Percentiles rank a stretch among this genome's conserved stretches.
Evolutionary conservation across 2,329 filamentous ascomycete genomes (phyloP).

Genomic region (Colletotrichum echinochloae): DNA sequence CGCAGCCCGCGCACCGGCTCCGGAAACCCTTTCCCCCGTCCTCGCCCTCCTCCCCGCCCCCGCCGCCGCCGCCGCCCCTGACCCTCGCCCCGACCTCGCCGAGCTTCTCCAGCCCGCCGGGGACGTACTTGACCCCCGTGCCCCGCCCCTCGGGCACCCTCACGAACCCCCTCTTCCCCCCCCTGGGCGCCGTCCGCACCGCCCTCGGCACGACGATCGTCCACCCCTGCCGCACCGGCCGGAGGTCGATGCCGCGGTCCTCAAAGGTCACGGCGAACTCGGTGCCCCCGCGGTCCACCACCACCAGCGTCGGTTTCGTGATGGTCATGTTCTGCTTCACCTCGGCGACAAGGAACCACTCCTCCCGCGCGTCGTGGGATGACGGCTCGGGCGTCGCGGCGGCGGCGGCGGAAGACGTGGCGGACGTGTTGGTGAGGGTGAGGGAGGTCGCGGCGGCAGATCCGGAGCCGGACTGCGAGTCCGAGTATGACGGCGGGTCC

Average conservation of each 20-base stretch:
- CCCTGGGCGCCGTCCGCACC: slow-evolving; percentile 49
- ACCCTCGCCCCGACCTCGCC: slow-evolving; percentile 45
- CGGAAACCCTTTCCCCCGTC: slow-evolving; percentile 12
- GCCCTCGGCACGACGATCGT: slow-evolving; percentile 55
- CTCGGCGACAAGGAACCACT: slow-evolving; percentile 57
- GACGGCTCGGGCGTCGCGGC: slow-evolving; percentile 13
- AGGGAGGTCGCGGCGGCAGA: slow-evolving; percentile 7
- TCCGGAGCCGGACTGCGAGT: slow-evolving; percentile 22
- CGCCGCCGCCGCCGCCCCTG: slow-evolving; percentile 37
- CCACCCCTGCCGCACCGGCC: slow-evolving; percentile 54
- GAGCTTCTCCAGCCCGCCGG: slow-evolving; percentile 48
- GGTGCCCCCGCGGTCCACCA: slow-evolving; percentile 52
- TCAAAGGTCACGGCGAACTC: slow-evolving; percentile 62
- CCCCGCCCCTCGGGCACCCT: slow-evolving; percentile 50
- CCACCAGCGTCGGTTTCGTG: slow-evolving; percentile 62
- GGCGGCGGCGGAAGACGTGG: not conserved
- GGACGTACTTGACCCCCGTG: slow-evolving; percentile 51
- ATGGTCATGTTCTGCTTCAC: slow-evolving; percentile 62
- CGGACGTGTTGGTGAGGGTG: slow-evolving; percentile 9
- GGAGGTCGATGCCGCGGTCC: slow-evolving; percentile 51
- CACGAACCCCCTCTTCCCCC: slow-evolving; percentile 55
- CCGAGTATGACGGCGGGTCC: slow-evolving; percentile 20
- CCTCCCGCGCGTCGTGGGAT: slow-evolving; percentile 39
- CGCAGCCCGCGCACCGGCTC: slow-evolving; percentile 47
- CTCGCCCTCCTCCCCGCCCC: slow-evolving; percentile 3